These are phyloP conservation scores for Sophora flavescens DNA, from an alignment of 306 rosid species.

Conservation along the genomic window DNA sequence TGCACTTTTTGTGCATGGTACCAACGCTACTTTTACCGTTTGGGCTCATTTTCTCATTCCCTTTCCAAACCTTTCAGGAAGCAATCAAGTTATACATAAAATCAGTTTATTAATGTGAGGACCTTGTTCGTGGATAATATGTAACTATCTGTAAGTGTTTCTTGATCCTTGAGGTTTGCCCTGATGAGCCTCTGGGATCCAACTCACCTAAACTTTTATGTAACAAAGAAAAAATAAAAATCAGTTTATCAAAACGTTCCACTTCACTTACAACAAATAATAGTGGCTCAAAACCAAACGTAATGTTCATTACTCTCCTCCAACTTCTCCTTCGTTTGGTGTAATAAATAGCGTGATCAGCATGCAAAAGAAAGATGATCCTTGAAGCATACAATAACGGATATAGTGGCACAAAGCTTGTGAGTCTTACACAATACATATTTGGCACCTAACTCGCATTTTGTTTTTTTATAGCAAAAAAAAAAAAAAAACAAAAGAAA, in stretches of 20 bases:
- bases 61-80: slow-evolving; percentile 5
- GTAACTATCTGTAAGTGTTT: too few species aligned
- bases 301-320: slow-evolving; percentile 41
- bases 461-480: neutral
- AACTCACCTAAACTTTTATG: too few species aligned
- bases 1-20: neutral
- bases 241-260: slow-evolving; percentile 45
- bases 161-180: too few species aligned
- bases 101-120: slow-evolving; percentile 49
- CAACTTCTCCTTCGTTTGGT: slow-evolving; percentile 21
- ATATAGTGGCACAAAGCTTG: slow-evolving; percentile 27
- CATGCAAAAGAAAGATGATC: slow-evolving; percentile 51
- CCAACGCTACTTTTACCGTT: slow-evolving; percentile 15
- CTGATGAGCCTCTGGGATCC: too few species aligned
- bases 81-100: slow-evolving; percentile 31
- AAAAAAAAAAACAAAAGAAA: slow-evolving; percentile 4
- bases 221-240: too few species aligned
- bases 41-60: neutral
- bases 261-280: slow-evolving; percentile 43
- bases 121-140: too few species aligned
- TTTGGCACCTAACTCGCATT: slow-evolving; percentile 43
- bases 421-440: slow-evolving; percentile 26
- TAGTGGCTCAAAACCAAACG: slow-evolving; percentile 46
- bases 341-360: slow-evolving; percentile 53
- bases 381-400: slow-evolving; percentile 47